phyloP scores from a whole-genome alignment of 2,329 filamentous ascomycete species.

The Xylaria arbuscula region DNA sequence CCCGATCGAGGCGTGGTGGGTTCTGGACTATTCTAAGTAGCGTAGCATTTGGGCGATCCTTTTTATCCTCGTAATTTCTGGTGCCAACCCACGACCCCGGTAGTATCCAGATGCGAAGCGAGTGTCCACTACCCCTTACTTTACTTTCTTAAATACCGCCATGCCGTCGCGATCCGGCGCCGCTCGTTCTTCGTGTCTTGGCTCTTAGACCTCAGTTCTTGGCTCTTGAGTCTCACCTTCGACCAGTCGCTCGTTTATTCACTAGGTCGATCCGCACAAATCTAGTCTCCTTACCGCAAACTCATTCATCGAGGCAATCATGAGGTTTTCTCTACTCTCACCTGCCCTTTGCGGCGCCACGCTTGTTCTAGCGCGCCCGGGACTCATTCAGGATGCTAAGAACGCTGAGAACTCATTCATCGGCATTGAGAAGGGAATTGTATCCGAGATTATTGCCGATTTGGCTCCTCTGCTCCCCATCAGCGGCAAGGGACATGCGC shows the following conservation, averaged over 20 bases:
- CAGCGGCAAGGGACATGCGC: slow-evolving; percentile 16
- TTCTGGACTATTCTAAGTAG: slow-evolving; percentile 13
- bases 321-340: slow-evolving; percentile 34
- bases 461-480: slow-evolving; percentile 32
- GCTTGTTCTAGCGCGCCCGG: slow-evolving; percentile 32
- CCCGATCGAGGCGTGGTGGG: slow-evolving; percentile 5
- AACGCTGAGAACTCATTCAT: slow-evolving; percentile 9
- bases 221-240: slow-evolving; percentile 16
- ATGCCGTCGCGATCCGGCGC: slow-evolving; percentile 23
- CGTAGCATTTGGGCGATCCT: slow-evolving; percentile 27
- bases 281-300: slow-evolving; percentile 5
- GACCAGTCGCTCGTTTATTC: slow-evolving; percentile 33
- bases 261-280: background rate
- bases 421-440: slow-evolving; percentile 6
- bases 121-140: slow-evolving; percentile 21
- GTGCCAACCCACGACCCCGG: slow-evolving; percentile 13
- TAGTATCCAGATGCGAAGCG: slow-evolving; percentile 14
- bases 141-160: slow-evolving; percentile 32
- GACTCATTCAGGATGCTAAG: slow-evolving; percentile 1
- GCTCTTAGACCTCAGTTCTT: slow-evolving; percentile 17
- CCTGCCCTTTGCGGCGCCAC: slow-evolving; percentile 37
- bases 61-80: slow-evolving; percentile 33
- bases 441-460: background rate
- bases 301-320: slow-evolving; percentile 12
- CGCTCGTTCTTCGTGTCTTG: slow-evolving; percentile 24